Percentiles rank a stretch among this genome's conserved stretches.
Evolutionary conservation across 495 filamentous ascomycete genomes (phyloP).

Genomic region (Penicillium lividum): DNA sequence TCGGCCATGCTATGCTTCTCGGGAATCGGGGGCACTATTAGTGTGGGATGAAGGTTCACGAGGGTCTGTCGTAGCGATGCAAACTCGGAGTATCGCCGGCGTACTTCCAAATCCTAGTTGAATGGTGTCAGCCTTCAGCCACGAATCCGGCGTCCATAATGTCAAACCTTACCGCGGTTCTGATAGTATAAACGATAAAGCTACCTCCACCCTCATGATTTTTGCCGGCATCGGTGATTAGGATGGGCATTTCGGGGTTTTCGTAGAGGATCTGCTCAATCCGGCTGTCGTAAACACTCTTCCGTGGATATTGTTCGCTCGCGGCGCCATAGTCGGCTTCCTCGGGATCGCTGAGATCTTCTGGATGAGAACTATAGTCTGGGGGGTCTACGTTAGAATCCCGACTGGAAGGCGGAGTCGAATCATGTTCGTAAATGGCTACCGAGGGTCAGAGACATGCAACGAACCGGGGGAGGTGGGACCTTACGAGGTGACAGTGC

Average conservation of each 20-base stretch:
- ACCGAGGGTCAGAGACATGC: conserved; percentile 23
- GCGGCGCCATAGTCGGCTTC: conserved; percentile 39
- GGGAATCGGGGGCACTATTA: conserved; percentile 94
- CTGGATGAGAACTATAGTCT: conserved; percentile 56
- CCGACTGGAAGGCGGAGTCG: conserved; percentile 49
- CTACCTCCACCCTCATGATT: conserved; percentile 85
- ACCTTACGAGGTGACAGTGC: conserved; percentile 55
- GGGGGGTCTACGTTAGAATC: conserved; percentile 55
- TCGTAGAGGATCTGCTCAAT: conserved; percentile 97
- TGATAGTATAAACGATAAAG: conserved; percentile 95
- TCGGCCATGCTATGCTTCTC: conserved; percentile 99
- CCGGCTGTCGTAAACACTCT: conserved; percentile 88
- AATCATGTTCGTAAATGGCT: conserved; percentile 47
- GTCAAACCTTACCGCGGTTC: conserved; percentile 72
- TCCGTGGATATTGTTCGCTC: conserved; percentile 50
- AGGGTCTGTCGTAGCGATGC: conserved; percentile 87
- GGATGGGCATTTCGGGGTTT: conserved; percentile 81
- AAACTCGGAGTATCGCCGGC: conserved; percentile 95
- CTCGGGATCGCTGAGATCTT: conserved; percentile 64
- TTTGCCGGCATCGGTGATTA: conserved; percentile 94
- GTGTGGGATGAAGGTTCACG: conserved; percentile 85
- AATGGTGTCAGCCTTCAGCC: conserved; percentile 9
- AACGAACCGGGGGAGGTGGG: conserved; percentile 7
- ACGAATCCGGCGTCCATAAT: background rate
- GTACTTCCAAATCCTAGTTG: conserved; percentile 85